Evolutionary conservation across 768 basidiomycete genomes (phyloP).

Genomic region (Tylopilus intermedius): DNA sequence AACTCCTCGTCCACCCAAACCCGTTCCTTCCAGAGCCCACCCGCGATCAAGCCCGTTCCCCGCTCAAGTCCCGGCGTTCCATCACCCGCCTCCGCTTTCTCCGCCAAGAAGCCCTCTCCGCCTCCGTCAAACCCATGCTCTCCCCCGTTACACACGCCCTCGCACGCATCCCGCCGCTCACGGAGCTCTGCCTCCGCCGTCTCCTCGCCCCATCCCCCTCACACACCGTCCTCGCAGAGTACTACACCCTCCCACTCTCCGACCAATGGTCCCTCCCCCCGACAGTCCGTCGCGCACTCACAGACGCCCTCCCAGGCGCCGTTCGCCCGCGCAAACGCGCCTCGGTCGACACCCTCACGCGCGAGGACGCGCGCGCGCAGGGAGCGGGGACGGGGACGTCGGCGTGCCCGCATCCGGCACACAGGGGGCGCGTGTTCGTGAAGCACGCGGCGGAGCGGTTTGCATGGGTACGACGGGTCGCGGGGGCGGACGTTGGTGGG

Average conservation of each 20-base stretch:
- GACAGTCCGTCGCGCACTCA: conserved; percentile 22
- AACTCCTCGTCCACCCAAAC: conserved; percentile 51
- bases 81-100: conserved; percentile 8
- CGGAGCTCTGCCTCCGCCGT: conserved; percentile 36
- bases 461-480: conserved; percentile 58
- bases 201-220: conserved; percentile 28
- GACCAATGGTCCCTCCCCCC: conserved; percentile 26
- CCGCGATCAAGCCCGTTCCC: neutral
- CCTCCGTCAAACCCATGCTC: conserved; percentile 10
- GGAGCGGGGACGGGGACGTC: conserved; percentile 21
- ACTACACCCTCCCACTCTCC: conserved; percentile 30
- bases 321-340: conserved; percentile 23
- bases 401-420: conserved; percentile 42
- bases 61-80: conserved; percentile 11
- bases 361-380: neutral
- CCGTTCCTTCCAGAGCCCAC: conserved; percentile 44
- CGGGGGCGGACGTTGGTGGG: conserved; percentile 48
- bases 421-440: conserved; percentile 41
- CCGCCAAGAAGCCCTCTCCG: conserved; percentile 2
- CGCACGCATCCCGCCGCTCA: conserved; percentile 26
- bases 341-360: conserved; percentile 7
- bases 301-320: conserved; percentile 27
- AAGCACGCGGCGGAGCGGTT: conserved; percentile 55
- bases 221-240: conserved; percentile 17
- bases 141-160: conserved; percentile 20